Base-by-base conservation (phyloP, 2,329 filamentous ascomycete species). In the Trichoderma oligosporum region DNA sequence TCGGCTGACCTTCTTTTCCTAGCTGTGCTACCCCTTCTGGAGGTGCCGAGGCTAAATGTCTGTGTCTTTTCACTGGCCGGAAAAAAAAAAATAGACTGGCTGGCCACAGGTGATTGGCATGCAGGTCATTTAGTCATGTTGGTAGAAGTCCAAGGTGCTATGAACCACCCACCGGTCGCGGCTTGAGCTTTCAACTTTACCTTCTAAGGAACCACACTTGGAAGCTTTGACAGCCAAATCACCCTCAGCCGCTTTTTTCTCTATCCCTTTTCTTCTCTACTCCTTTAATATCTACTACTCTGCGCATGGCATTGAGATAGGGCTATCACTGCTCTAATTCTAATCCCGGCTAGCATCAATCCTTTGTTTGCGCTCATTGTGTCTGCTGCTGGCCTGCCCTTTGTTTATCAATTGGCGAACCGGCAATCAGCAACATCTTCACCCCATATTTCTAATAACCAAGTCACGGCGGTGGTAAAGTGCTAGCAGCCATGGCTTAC, bases 401-500 rank as follows among this genome's bases (percentile, higher is more conserved):
- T 44, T 53, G 49, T 53, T 53, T 44, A 53, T 20, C 49, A 24
- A 27, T 44, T 24, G 29, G 38, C 49, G 41, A 45, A 12, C 1
- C 38, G 41, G 31, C 48, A 25, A 14, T 27, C 39, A 27, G 27
- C 54, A 25, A 14, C 45, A 27, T n/a, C 45, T 45, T 39, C 22
- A 39, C 31, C 20, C 5, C 31, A 11, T 57, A 12, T 7, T 38
- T n/a, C 11, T n/a, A n/a, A n/a, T n/a, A n/a, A 14, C 14, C 20
- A 33, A 18, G n/a, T 48, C 57, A 36, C 55, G 42, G 44, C 31
- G 22, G 14, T 39, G 22, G 7, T 16, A 8, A 36, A 59, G 18
- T 27, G 24, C 22, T 41, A 16, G 46, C 29, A 25, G 35, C 61
- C 65, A 79, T 80, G 77, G 72, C 77, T 39, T 73, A 73, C 66